Conservation (phyloP, 495 filamentous ascomycete species). For the Apiosordaria backusii region DNA sequence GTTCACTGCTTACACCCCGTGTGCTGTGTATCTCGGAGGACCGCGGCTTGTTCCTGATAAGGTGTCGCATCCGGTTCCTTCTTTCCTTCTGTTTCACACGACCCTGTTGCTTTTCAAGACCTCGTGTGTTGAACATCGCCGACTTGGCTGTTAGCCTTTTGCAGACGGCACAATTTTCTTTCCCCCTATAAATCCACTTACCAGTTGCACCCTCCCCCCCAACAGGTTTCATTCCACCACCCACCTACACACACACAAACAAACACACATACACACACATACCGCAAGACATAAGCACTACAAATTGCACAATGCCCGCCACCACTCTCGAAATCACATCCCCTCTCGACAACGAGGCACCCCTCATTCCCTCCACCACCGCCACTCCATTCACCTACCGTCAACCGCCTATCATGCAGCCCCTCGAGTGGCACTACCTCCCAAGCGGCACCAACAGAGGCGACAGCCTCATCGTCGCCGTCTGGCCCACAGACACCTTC, state of each 20-base stretch:
- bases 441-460: not conserved
- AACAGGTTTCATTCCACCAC: not conserved
- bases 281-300: too few species aligned
- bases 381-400: not conserved
- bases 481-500: not conserved
- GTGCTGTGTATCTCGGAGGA: not conserved
- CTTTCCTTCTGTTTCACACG: not conserved
- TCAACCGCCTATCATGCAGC: not conserved
- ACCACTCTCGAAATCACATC: not conserved
- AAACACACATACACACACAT: too few species aligned
- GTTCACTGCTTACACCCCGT: not conserved
- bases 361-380: not conserved
- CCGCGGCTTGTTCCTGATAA: not conserved
- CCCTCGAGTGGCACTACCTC: not conserved
- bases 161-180: not conserved
- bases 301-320: not conserved
- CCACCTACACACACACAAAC: not conserved
- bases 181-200: too few species aligned
- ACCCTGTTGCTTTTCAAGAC: not conserved
- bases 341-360: not conserved
- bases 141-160: not conserved
- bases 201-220: too few species aligned
- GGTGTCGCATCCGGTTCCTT: not conserved
- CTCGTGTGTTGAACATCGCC: not conserved
- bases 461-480: not conserved